Evolutionary conservation across 2,329 filamentous ascomycete species (phyloP), one percentile per base, ranked within the genome.

Genomic region (Colletotrichum gloeosporioides): DNA sequence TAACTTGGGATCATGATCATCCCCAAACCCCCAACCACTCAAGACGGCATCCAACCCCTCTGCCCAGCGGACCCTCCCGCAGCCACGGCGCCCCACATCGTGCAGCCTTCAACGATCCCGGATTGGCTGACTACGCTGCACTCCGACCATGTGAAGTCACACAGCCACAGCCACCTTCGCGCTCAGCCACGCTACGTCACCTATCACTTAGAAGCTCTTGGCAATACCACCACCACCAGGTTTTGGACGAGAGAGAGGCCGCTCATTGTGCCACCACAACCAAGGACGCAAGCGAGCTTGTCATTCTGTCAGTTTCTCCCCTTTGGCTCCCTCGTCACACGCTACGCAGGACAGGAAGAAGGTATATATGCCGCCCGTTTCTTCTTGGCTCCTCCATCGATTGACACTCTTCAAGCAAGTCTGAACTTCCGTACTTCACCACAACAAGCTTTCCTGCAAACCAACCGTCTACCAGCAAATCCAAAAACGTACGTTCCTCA

Each of bases 171-270:
- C 68, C 68, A 70, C 68, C 49, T 1, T 27, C 10, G 15, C n/a
- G 32, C 68, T 70, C 36, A 70, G 68, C 68, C 68, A 70, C 68
- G 29, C 68, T 70, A 70, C 68, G 68, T 70, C 68, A 70, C 68
- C 27, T 49, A n/a, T 25, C 68, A 57, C 36, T 32, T 39, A 39
- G 49, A 25, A 53, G 15, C 36, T 70, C 68, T 70, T 70, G 68
- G 68, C 68, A 63, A 61, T 61, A 63, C 57, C 36, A 70, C 59
- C 57, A 70, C 32, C 55, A 70, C 55, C 57, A 63, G 27, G 57
- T 70, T 70, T 70, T 53, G 53, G 44, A 53, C 44, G 53, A n/a
- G 36, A 57, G 27, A 22, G 27, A 32, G 67, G 18, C 55, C 25
- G 34, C 18, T 39, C 27, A 29, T 8, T 61, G 67, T 69, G 57